Base-by-base conservation (phyloP, 202 grass and related monocot species). In the Hordeum pubiflorum region DNA sequence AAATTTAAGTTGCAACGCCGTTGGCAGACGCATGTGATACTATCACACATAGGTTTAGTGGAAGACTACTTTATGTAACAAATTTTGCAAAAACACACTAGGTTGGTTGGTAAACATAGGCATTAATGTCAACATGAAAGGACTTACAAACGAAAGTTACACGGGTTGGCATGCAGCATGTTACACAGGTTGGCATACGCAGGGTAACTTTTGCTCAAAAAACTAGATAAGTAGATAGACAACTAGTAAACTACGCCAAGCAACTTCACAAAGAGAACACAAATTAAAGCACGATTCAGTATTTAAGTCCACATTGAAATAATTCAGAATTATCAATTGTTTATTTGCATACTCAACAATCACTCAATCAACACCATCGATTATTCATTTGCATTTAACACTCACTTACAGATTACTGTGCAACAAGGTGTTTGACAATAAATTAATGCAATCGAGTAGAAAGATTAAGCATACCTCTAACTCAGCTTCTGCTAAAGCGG, bases 401-500 rank as follows among this genome's bases (percentile, higher is more conserved):
- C 17, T 15, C 8, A 37, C 64, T 27, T 50, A 43, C 18, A 55
- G 68, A n/a, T 64, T 60, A 63, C n/a, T 69, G 67, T 27, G 76
- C 8, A 40, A 60, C 62, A 24, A 59, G 54, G 40, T 21, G 2
- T 38, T 77, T 79, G 56, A 56, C 26, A 39, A 58, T 74, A 82
- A 54, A 82, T 26, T 46, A 71, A 63, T n/a, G 69, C 13, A 23
- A 27, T 32, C 14, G 24, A 54, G 24, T 43, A 80, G 57, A 84
- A 83, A 63, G 75, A 37, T 23, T 69, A 55, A 83, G 20, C 81
- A 81, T 93, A 94, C 95, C 92, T 97, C 95, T 79, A 97, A 82
- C 63, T 97, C 95, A 78, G 95, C 95, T 84, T 97, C 95, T 75
- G 92, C 95, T 70, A 97, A 84, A 86, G 95, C 95, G 0, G 95